Evolutionary conservation across 495 filamentous ascomycete species (phyloP).

Genomic region (Aspergillus ostianus): DNA sequence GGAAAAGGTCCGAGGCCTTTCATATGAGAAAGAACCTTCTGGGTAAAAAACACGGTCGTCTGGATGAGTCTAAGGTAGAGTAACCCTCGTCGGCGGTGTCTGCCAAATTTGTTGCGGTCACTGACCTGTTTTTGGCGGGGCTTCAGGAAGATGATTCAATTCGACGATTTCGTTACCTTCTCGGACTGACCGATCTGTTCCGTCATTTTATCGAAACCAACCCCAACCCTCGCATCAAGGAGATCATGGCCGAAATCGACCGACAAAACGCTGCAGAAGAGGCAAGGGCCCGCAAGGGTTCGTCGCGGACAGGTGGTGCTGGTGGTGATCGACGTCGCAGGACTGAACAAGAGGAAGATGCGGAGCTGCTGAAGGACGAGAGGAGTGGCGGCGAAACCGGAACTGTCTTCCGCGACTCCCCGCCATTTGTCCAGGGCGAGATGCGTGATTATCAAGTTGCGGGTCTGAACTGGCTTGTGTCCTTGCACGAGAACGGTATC

Average conservation of each 20-base stretch:
- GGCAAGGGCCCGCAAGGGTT: slow-evolving; percentile 65
- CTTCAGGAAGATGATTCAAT: slow-evolving; percentile 90
- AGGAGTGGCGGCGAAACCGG: slow-evolving; percentile 79
- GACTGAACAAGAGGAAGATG: slow-evolving; percentile 98
- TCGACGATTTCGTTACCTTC: slow-evolving; percentile 89
- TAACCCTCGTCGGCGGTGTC: not conserved
- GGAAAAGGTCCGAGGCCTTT: slow-evolving; percentile 78
- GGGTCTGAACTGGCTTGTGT: slow-evolving; percentile 97
- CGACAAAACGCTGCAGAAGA: slow-evolving; percentile 79
- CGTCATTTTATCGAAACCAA: slow-evolving; percentile 99
- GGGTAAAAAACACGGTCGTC: slow-evolving; percentile 86
- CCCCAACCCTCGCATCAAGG: slow-evolving; percentile 85
- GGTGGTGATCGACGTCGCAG: slow-evolving; percentile 73
- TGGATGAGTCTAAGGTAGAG: slow-evolving; percentile 87
- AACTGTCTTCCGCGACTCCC: slow-evolving; percentile 90
- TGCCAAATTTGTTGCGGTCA: not conserved
- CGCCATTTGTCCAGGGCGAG: slow-evolving; percentile 75
- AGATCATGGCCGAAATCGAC: slow-evolving; percentile 91
- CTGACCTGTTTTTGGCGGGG: slow-evolving; percentile 9
- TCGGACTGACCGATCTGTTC: slow-evolving; percentile 95
- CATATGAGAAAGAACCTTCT: slow-evolving; percentile 86
- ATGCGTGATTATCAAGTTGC: slow-evolving; percentile 97
- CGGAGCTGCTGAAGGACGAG: slow-evolving; percentile 89
- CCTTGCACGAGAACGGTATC: slow-evolving; percentile 96
- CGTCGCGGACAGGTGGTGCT: slow-evolving; percentile 80